Conservation (phyloP, 2,329 filamentous ascomycete species). For the Trichothecium roseum region DNA sequence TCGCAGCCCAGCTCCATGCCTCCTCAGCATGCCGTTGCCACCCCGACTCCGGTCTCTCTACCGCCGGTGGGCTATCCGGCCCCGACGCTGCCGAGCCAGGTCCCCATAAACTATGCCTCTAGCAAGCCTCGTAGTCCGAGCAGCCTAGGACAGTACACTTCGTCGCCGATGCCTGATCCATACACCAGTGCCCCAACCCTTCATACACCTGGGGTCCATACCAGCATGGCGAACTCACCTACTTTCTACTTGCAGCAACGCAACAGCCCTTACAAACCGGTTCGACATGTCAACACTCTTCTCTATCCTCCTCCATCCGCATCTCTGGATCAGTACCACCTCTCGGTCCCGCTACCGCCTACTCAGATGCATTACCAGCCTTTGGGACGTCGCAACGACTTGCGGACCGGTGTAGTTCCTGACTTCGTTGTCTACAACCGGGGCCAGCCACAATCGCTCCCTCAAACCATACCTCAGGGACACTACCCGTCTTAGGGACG, state of each 20-base stretch:
- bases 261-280: constrained; percentile 84
- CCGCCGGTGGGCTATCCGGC: constrained; percentile 13
- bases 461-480: constrained; percentile 5
- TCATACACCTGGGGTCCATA: constrained; percentile 46
- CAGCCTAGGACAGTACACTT: constrained; percentile 36
- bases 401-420: constrained; percentile 62
- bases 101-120: constrained; percentile 32
- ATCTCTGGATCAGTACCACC: constrained; percentile 65
- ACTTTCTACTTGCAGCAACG: constrained; percentile 80
- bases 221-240: constrained; percentile 69
- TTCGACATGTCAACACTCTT: constrained; percentile 83
- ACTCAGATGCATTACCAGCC: constrained; percentile 78
- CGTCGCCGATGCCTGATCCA: constrained; percentile 58
- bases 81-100: constrained; percentile 13
- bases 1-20: constrained; percentile 34
- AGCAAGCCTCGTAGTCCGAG: constrained; percentile 43
- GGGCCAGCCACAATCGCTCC: constrained; percentile 11
- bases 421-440: constrained; percentile 37
- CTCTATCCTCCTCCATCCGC: constrained; percentile 76
- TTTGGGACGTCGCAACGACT: constrained; percentile 56
- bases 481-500: constrained; percentile 23
- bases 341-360: constrained; percentile 46
- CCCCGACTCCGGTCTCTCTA: constrained; percentile 11
- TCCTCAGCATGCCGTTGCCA: constrained; percentile 19
- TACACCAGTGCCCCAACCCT: constrained; percentile 41